Evolutionary conservation across 1,139 yeast genomes (phyloP), one percentile per base, ranked within the genome.

Genomic region (Entelexis paramagnoliae): DNA sequence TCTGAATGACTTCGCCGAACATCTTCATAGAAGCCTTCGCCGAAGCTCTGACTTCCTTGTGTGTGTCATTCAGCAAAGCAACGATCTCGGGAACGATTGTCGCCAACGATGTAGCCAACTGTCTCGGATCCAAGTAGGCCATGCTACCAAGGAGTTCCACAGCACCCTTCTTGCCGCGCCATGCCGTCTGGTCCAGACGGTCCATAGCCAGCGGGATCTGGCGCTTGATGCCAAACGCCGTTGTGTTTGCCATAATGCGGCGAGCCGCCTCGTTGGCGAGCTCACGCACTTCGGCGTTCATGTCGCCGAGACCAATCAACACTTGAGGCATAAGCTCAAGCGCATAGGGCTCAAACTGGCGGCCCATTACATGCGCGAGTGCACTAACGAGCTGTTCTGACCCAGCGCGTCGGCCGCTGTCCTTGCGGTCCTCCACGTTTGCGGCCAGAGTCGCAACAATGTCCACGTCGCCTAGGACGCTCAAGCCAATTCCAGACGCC

Each of bases 131-230:
- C 59, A 93, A 75, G 65, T 89, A 91, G 0, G 98, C 98, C 98
- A 91, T 93, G 28, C 96, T 81, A 68, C 99, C 98, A 48, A 91
- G 74, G 55, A 91, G 72, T 64, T 93, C 98, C 30, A 91, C 98
- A 7, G 97, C 87, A 13, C 97, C 98, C 68, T 89, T 87, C 69
- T 91, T 91, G 1, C 95, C 81, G 71, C 99, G 79, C 99, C 99
- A 91, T 0, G 94, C 84, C 53, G 83, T 81, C 58, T 87, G 95
- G 62, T 88, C 94, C 61, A 91, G 74, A 60, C 86, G 87, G 35
- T 81, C 79, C 54, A 91, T 78, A 0, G 96, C 94, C 55, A 89
- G 75, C 0, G 98, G 99, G 66, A 91, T 88, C 65, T 91, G 75
- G 61, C 83, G 82, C 66, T 85, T 86, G 54, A 91, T 86, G 68